These are phyloP conservation scores for Xylaria sp. DNA, from an alignment of 2,329 filamentous ascomycete species.

Conservation along the genomic window DNA sequence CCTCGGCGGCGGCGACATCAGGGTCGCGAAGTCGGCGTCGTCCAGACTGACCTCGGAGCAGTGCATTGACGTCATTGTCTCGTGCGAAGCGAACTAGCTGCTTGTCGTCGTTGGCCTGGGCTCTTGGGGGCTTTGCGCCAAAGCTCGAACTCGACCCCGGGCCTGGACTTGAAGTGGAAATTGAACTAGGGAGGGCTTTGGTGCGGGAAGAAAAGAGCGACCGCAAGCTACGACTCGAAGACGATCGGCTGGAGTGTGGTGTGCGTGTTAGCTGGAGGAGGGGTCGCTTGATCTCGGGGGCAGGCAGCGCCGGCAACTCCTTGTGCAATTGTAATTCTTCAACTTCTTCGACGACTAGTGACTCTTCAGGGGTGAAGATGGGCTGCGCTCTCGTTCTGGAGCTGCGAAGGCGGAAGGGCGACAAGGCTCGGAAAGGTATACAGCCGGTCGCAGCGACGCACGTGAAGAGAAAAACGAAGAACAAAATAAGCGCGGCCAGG, in stretches of 20 bases:
- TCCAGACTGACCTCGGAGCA: constrained; percentile 62
- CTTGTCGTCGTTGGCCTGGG: constrained; percentile 27
- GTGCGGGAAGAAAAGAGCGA: constrained; percentile 45
- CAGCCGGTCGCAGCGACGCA: constrained; percentile 55
- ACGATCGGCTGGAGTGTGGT: constrained; percentile 37
- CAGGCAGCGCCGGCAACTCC: constrained; percentile 40
- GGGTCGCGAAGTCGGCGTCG: constrained; percentile 61
- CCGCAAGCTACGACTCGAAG: constrained; percentile 44
- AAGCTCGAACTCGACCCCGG: constrained; percentile 19
- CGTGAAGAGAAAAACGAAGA: constrained; percentile 62
- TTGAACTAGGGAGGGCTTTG: constrained; percentile 39
- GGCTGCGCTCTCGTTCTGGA: constrained; percentile 25
- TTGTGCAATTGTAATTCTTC: constrained; percentile 33
- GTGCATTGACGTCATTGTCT: constrained; percentile 43
- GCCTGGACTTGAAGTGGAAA: constrained; percentile 1
- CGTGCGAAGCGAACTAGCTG: constrained; percentile 31
- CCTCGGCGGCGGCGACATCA: constrained; percentile 54
- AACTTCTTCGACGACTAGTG: constrained; percentile 30
- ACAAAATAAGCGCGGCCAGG: constrained; percentile 61
- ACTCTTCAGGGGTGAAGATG: constrained; percentile 16
- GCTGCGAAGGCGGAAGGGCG: constrained; percentile 40
- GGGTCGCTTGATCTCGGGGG: constrained; percentile 40
- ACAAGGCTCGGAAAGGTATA: constrained; percentile 52
- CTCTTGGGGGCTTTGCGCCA: constrained; percentile 17
- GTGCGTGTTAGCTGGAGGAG: constrained; percentile 44